A percentile compares a stretch with the other conserved stretches of the same genome.
phyloP scores from a whole-genome alignment of 495 filamentous ascomycete species.

The Penicillium riverlandense region DNA sequence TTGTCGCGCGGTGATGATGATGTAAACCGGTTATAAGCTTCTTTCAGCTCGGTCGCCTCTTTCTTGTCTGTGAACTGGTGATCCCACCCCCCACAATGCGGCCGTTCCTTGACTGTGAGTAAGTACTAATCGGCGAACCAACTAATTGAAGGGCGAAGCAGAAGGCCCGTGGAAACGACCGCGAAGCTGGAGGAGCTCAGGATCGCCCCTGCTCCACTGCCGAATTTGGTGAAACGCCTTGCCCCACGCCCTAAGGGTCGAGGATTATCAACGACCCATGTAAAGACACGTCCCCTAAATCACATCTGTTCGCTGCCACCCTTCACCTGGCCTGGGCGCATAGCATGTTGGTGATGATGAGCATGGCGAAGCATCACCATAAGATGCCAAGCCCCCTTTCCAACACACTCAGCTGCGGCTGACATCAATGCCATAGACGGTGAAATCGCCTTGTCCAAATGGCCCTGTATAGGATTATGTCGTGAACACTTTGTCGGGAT shows the following conservation, averaged over 20 bases:
- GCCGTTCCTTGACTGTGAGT: no score
- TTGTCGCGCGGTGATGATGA: no score
- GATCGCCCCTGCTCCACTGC: constrained; percentile 20
- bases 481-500: constrained; percentile 17
- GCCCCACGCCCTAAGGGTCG: background rate
- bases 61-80: no score
- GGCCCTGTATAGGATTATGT: constrained; percentile 32
- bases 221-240: constrained; percentile 24
- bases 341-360: constrained; percentile 23
- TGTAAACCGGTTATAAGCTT: no score
- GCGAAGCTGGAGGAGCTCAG: constrained; percentile 22
- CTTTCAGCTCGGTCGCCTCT: no score
- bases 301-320: constrained; percentile 3
- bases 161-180: constrained; percentile 21
- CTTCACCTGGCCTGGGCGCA: constrained; percentile 10
- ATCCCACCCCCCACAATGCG: no score
- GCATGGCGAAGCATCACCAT: constrained; percentile 26
- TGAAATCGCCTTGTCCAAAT: constrained; percentile 25
- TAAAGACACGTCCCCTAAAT: constrained; percentile 22
- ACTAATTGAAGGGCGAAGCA: constrained; percentile 15
- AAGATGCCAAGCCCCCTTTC: constrained; percentile 26
- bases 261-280: constrained; percentile 13
- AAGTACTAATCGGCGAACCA: constrained; percentile 10
- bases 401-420: constrained; percentile 11
- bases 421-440: constrained; percentile 10